These are phyloP conservation scores for Gryganskiella cystojenkinii DNA, from an alignment of 192 early-diverging fungal species.

Conservation along the genomic window DNA sequence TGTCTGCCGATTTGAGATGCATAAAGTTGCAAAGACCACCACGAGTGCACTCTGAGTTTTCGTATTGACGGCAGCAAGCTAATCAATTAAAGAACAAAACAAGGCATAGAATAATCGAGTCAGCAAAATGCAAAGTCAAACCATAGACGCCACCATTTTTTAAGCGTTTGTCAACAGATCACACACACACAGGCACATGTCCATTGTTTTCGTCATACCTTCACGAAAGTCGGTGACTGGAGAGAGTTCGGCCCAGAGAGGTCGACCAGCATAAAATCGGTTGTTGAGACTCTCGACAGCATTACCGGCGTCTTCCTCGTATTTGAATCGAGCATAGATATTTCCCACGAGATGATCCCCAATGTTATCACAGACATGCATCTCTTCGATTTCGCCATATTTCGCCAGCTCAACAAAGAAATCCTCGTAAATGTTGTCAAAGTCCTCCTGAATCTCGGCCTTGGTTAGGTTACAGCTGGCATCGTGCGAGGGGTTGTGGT, in stretches of 20 bases:
- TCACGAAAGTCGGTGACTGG: constrained; percentile 98
- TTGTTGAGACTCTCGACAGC: constrained; percentile 93
- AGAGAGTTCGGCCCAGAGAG: constrained; percentile 95
- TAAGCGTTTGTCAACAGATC: too few species aligned
- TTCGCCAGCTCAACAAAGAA: constrained; percentile 95
- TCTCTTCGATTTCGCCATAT: constrained; percentile 96
- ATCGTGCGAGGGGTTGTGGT: constrained; percentile 89
- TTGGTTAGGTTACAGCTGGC: constrained; percentile 71
- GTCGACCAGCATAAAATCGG: constrained; percentile 93
- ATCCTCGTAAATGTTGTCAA: constrained; percentile 98
- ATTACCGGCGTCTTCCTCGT: constrained; percentile 93
- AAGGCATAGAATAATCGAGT: background rate
- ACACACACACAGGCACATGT: too few species aligned
- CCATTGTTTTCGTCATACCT: too few species aligned
- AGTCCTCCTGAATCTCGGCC: constrained; percentile 84
- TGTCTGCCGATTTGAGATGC: constrained; percentile 93
- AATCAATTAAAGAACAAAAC: background rate
- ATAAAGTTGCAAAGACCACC: constrained; percentile 99
- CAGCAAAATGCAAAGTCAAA: too few species aligned
- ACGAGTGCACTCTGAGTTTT: constrained; percentile 92
- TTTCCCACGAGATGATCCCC: constrained; percentile 98
- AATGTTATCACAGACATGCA: constrained; percentile 98
- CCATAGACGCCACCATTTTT: too few species aligned
- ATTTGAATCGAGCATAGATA: constrained; percentile 92
- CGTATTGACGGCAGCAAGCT: constrained; percentile 98